These are phyloP conservation scores for Avena eriantha DNA, from an alignment of 176 grass and related monocot species.

Conservation along the genomic window DNA sequence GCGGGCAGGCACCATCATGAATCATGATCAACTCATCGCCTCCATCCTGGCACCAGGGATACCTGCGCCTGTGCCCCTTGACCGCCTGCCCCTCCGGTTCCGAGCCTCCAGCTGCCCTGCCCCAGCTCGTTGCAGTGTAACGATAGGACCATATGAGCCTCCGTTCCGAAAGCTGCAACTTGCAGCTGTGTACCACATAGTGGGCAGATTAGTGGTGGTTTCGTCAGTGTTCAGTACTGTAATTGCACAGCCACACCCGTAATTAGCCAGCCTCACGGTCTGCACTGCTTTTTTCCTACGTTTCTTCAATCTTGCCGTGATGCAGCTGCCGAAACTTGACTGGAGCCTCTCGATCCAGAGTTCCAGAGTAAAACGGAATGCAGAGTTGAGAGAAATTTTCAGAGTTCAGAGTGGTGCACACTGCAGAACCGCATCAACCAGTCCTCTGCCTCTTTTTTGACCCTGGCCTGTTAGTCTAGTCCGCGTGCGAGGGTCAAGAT, in stretches of 20 bases:
- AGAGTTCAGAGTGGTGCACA: slow-evolving; percentile 5
- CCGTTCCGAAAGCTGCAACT: background rate
- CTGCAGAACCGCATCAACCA: background rate
- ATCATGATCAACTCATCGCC: slow-evolving; percentile 2
- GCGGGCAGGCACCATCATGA: slow-evolving; percentile 23
- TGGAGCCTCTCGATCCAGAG: background rate
- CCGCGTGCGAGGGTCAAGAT: slow-evolving; percentile 26
- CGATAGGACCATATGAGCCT: background rate
- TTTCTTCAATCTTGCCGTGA: too few species aligned
- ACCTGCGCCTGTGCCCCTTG: background rate
- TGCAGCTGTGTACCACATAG: background rate
- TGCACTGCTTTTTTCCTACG: background rate
- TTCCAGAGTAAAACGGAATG: background rate
- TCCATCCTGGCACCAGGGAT: background rate
- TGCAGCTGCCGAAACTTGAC: background rate
- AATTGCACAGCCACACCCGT: background rate
- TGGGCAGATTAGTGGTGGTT: background rate
- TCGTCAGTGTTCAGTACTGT: background rate
- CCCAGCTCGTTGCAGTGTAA: background rate
- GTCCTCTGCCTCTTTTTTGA: background rate
- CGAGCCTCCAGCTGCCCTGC: slow-evolving; percentile 2
- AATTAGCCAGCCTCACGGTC: background rate
- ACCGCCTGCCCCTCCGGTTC: background rate
- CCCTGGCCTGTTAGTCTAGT: too few species aligned
- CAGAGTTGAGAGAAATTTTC: too few species aligned